Evolutionary conservation across 73 alveolate species (phyloP), one percentile per base, ranked within the genome.

Genomic region (Paramecium biaurelia): DNA sequence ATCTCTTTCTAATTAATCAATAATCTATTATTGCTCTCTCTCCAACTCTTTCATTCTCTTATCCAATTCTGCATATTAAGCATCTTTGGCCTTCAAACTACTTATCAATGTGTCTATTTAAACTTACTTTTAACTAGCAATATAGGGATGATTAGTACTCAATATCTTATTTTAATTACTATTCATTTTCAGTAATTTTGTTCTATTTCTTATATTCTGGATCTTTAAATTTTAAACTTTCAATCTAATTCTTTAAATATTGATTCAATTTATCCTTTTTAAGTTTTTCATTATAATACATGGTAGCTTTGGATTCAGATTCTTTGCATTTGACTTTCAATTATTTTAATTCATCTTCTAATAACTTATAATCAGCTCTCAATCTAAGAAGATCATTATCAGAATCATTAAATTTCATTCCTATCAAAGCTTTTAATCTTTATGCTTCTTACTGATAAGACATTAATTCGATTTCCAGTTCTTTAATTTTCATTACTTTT

Each of bases 251-350:
- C 26, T 79, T 26, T 18, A 79, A 20, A 47, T 79, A 45, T 41
- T 79, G 42, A 30, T 30, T 47, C 47, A 79, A 79, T 79, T 79
- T 79, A 32, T 79, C 90, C 56, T 79, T 79, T 47, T 45, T 79
- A 43, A 43, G 34, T 79, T 79, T 79, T 45, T 79, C 90, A 47
- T 43, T 79, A 21, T 43, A 79, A 79, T 41, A 79, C 74, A 30
- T 79, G 70, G 45, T 45, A 43, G 90, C 90, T 45, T 79, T 79
- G 7, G 90, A 42, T n/a, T 79, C 90, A 47, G n/a, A 79, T 79
- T 79, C 90, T 45, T 41, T 79, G 90, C 90, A 79, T 79, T 43
- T 79, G 7, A 79, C 53, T 79, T 79, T 23, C 24, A 24, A 12
- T 26, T 10, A 21, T 43, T 79, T 43, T 15, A 79, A 12, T 43